phyloP scores from a whole-genome alignment of 768 basidiomycete genomes.

The Hydnum rufescens region DNA sequence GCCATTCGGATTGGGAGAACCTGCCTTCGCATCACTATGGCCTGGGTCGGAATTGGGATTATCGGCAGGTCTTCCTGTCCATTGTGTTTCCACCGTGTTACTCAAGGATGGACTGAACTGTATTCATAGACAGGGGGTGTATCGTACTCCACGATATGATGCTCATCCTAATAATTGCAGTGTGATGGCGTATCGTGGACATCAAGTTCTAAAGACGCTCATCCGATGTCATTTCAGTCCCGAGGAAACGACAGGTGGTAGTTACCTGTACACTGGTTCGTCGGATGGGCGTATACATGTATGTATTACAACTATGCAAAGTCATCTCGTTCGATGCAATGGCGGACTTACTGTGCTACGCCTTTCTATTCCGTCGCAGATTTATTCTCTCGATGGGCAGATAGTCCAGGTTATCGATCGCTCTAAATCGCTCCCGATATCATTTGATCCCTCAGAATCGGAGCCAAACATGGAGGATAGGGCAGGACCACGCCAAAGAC shows the following conservation, averaged over 20 bases:
- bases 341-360: slow-evolving; percentile 2
- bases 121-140: not conserved
- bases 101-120: not conserved
- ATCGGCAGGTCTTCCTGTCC: slow-evolving; percentile 51
- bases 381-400: slow-evolving; percentile 87
- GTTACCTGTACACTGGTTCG: slow-evolving; percentile 90
- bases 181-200: slow-evolving; percentile 90
- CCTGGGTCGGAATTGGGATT: slow-evolving; percentile 41
- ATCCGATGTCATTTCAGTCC: slow-evolving; percentile 97
- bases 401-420: slow-evolving; percentile 74
- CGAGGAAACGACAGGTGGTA: slow-evolving; percentile 70
- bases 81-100: not conserved
- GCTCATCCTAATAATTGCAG: slow-evolving; percentile 82
- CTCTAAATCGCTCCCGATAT: slow-evolving; percentile 45
- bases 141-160: slow-evolving; percentile 23
- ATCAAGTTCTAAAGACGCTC: slow-evolving; percentile 72
- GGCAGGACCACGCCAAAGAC: not conserved
- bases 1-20: slow-evolving; percentile 42
- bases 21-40: slow-evolving; percentile 34
- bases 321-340: not conserved
- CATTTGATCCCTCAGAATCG: slow-evolving; percentile 48
- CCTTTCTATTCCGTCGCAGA: slow-evolving; percentile 24
- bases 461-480: slow-evolving; percentile 20
- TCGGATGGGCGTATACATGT: slow-evolving; percentile 75
- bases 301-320: slow-evolving; percentile 15